Evolutionary conservation across 1,284 basidiomycete genomes (phyloP).

Genomic region (Marasmius sp.): DNA sequence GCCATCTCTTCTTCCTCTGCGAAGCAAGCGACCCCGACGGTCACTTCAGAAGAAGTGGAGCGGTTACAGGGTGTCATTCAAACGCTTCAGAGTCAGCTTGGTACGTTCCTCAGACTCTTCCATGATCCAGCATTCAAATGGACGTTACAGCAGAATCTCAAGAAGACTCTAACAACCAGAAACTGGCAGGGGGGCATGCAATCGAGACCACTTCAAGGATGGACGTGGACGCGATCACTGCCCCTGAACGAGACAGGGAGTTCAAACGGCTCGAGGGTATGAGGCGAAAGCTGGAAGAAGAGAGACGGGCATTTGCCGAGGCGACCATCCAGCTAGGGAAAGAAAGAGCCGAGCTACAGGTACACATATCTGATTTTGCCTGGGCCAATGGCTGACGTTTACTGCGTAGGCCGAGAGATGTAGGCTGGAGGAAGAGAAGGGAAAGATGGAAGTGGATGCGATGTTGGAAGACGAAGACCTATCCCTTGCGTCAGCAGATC

Average conservation of each 20-base stretch:
- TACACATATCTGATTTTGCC: slow-evolving; percentile 27
- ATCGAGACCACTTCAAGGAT: slow-evolving; percentile 24
- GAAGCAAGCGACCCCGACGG: slow-evolving; percentile 11
- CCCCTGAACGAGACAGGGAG: slow-evolving; percentile 52
- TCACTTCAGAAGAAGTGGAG: slow-evolving; percentile 38
- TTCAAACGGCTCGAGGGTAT: slow-evolving; percentile 49
- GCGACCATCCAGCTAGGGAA: slow-evolving; percentile 61
- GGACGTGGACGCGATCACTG: slow-evolving; percentile 51
- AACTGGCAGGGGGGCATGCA: no score
- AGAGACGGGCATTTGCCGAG: slow-evolving; percentile 66
- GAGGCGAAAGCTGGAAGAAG: slow-evolving; percentile 60
- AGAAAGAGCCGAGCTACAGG: slow-evolving; percentile 71
- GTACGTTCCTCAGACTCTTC: slow-evolving; percentile 33
- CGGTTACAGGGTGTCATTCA: slow-evolving; percentile 48
- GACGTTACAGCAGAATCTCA: slow-evolving; percentile 45
- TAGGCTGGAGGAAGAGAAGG: slow-evolving; percentile 52
- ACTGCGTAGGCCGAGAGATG: neutral
- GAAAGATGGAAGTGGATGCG: slow-evolving; percentile 25
- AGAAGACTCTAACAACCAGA: slow-evolving; percentile 23
- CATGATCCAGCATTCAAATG: slow-evolving; percentile 6
- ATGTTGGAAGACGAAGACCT: slow-evolving; percentile 43
- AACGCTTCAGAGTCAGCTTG: slow-evolving; percentile 54
- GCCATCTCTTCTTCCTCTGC: slow-evolving; percentile 21
- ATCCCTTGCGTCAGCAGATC: slow-evolving; percentile 35
- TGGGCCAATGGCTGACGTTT: neutral